A percentile compares a stretch with the other conserved stretches of the same genome.
Evolutionary conservation across 805 yeast genomes (phyloP).

Genomic region (Kazachstania taianensis): DNA sequence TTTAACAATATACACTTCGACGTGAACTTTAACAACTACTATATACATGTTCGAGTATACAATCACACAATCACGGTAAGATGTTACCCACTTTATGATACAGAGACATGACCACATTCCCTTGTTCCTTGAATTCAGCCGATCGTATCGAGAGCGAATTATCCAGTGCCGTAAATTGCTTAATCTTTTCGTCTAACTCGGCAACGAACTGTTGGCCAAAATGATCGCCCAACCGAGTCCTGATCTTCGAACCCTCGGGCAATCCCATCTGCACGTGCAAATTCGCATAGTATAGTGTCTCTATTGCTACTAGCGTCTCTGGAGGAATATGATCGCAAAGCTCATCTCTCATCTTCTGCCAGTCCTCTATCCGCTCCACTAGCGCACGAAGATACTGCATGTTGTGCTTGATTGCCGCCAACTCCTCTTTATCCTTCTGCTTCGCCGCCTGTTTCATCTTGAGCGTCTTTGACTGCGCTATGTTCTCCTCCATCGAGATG

Average conservation of each 20-base stretch:
- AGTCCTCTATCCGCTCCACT: slow-evolving; percentile 11
- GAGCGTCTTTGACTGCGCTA: slow-evolving; percentile 25
- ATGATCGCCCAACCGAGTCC: slow-evolving; percentile 9
- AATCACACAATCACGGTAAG: no score
- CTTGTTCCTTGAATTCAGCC: slow-evolving; percentile 22
- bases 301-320: no score
- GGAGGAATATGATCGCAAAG: neutral
- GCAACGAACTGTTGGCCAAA: slow-evolving; percentile 10
- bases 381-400: slow-evolving; percentile 14
- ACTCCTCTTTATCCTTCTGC: slow-evolving; percentile 13
- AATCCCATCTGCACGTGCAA: slow-evolving; percentile 17
- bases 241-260: slow-evolving; percentile 17
- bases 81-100: slow-evolving; percentile 9
- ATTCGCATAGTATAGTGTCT: slow-evolving; percentile 9
- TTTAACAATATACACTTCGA: no score
- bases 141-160: neutral
- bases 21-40: no score
- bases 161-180: slow-evolving; percentile 2
- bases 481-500: slow-evolving; percentile 6
- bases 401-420: slow-evolving; percentile 16
- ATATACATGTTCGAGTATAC: no score
- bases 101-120: slow-evolving; percentile 21
- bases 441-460: slow-evolving; percentile 18
- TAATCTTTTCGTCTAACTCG: slow-evolving; percentile 5
- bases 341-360: slow-evolving; percentile 14